These are phyloP conservation scores for Zea luxurians DNA, from an alignment of 176 grass and related monocot genomes.

Conservation along the genomic window DNA sequence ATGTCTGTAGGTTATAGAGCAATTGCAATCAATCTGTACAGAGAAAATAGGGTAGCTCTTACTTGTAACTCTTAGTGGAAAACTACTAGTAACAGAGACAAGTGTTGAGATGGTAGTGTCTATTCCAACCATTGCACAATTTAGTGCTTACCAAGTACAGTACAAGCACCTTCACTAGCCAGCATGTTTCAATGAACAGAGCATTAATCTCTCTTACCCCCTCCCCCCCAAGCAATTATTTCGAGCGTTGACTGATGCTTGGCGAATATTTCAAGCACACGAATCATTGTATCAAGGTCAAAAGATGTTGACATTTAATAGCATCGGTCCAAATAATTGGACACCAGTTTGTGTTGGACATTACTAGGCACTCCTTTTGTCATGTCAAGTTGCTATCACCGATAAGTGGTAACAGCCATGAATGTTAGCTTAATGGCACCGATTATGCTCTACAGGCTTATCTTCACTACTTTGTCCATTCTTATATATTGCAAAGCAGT, in stretches of 20 bases:
- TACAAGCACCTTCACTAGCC: constrained; percentile 36
- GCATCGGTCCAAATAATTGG: constrained; percentile 26
- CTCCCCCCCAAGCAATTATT: constrained; percentile 40
- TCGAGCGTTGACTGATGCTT: constrained; percentile 17
- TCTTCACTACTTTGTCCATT: constrained; percentile 33
- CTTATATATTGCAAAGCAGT: constrained; percentile 23
- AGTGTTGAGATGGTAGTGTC: constrained; percentile 21
- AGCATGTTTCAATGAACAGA: constrained; percentile 36
- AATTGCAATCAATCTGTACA: constrained; percentile 36
- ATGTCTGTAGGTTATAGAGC: constrained; percentile 48
- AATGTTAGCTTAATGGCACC: constrained; percentile 35
- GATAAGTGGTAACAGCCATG: constrained; percentile 10
- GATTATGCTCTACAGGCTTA: neutral
- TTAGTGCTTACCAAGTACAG: constrained; percentile 43
- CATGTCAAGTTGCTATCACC: constrained; percentile 27
- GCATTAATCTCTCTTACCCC: constrained; percentile 38
- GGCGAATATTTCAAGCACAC: constrained; percentile 44
- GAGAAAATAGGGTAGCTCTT: constrained; percentile 27
- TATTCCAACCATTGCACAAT: constrained; percentile 36
- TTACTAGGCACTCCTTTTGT: constrained; percentile 21
- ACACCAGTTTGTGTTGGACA: constrained; percentile 30
- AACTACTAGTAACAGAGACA: constrained; percentile 33
- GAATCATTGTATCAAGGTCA: constrained; percentile 43
- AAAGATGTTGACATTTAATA: constrained; percentile 46
- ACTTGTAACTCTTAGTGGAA: constrained; percentile 47